Evolutionary conservation across 140 eudicot genomes (phyloP), one percentile per base, ranked within the genome.

Genomic region (Anethum foeniculum): DNA sequence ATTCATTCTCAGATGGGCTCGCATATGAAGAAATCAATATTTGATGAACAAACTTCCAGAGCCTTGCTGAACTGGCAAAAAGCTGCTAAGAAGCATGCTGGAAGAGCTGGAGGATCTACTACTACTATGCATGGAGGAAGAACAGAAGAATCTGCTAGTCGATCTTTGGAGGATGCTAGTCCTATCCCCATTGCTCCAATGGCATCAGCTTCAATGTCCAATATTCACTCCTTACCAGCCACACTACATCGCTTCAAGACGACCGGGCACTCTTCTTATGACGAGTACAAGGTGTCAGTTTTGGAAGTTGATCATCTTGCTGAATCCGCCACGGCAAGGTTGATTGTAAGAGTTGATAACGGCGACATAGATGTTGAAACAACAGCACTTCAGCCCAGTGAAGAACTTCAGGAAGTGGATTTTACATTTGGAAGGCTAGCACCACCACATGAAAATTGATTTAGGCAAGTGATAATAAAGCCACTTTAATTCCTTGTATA

Each of bases 41-140:
- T 92, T n/a, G 97, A 92, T 25, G 97, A 92, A 77, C 97, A 92
- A 82, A 90, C 97, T 41, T 75, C 93, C 23, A 90, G 85, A 78
- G 97, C 96, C 67, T 83, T 92, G 30, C 86, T 78, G 83, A 89
- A 87, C 27, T 92, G 96, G 96, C 90, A 87, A 46, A 88, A 76
- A 86, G 91, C 82, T 0, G 98, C 87, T 44, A 91, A 87, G 86
- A 89, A 90, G 92, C 85, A 78, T 7, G 82, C 73, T 36, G 87
- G 75, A 34, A 82, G 77, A 0, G 84, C 82, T 0, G 91, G 90
- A 7, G 83, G 81, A 76, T 77, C 92, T 15, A 85, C 89, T 1
- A 60, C 69, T 62, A 62, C 77, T 39, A 39, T 39, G 56, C 86
- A 73, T 9, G 79, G 65, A 49, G 87, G 75, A 32, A 81, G 78